A percentile compares a stretch with the other conserved stretches of the same genome.
Conservation (phyloP, 169 alveolate species). For the Miamiensis avidus region DNA sequence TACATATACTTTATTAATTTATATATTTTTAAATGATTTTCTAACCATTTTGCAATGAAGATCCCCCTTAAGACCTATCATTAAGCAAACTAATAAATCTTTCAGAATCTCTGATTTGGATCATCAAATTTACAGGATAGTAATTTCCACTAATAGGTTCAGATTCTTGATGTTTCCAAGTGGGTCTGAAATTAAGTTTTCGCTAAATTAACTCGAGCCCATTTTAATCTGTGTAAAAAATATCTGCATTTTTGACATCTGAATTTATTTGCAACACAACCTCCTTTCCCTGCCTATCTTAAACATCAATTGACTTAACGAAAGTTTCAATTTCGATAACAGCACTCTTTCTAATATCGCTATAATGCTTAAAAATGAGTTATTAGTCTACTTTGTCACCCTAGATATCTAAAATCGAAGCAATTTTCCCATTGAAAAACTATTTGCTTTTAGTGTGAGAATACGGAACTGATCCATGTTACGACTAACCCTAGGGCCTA, state of each 20-base stretch:
- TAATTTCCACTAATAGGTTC: conserved; percentile 52
- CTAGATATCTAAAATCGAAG: neutral
- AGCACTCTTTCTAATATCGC: no score
- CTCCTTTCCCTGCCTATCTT: conserved; percentile 45
- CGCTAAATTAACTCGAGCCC: conserved; percentile 59
- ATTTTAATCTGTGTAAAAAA: conserved; percentile 60
- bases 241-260: conserved; percentile 27
- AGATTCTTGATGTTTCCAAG: conserved; percentile 25
- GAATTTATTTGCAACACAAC: conserved; percentile 40
- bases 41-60: no score
- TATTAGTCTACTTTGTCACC: no score
- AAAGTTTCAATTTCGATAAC: conserved; percentile 46
- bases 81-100: conserved; percentile 25
- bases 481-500: conserved; percentile 18
- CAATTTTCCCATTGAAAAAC: neutral
- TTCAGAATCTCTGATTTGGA: conserved; percentile 28
- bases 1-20: no score
- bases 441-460: neutral
- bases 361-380: no score
- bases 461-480: neutral
- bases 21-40: no score
- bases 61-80: conserved; percentile 58
- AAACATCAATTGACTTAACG: conserved; percentile 37
- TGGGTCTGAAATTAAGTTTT: conserved; percentile 46
- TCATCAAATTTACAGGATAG: conserved; percentile 59